phyloP scores from a whole-genome alignment of 768 basidiomycete species.

The Boletellus emodensis region DNA sequence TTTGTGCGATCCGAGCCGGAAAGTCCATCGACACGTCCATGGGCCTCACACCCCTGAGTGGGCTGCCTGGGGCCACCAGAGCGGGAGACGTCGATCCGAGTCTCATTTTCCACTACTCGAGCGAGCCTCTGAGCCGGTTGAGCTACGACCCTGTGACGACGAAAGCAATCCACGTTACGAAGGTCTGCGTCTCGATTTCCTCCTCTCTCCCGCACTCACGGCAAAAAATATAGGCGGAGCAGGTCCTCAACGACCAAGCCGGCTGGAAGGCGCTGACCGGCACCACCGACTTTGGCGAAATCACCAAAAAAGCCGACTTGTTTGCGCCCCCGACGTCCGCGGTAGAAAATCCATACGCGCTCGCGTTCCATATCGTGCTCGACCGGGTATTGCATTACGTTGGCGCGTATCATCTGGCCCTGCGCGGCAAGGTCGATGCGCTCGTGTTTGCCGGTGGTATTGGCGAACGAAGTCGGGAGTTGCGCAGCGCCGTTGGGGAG shows the following conservation, averaged over 20 bases:
- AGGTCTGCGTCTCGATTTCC: slow-evolving; percentile 25
- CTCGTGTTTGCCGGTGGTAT: slow-evolving; percentile 87
- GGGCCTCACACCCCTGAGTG: slow-evolving; percentile 88
- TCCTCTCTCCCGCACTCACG: background rate
- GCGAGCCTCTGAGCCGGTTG: slow-evolving; percentile 45
- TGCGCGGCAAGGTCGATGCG: slow-evolving; percentile 66
- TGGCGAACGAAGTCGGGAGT: slow-evolving; percentile 65
- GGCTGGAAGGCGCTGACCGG: slow-evolving; percentile 80
- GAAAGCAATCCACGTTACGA: slow-evolving; percentile 51
- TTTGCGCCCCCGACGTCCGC: slow-evolving; percentile 12
- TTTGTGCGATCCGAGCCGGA: slow-evolving; percentile 70
- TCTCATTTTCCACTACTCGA: slow-evolving; percentile 78
- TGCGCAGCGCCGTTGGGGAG: slow-evolving; percentile 56
- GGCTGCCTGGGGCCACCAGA: slow-evolving; percentile 85
- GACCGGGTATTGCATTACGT: slow-evolving; percentile 73
- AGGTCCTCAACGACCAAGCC: slow-evolving; percentile 68
- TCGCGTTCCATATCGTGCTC: slow-evolving; percentile 77
- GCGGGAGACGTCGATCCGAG: slow-evolving; percentile 81
- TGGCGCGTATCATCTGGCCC: slow-evolving; percentile 72
- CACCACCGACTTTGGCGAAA: slow-evolving; percentile 76
- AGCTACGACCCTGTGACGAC: slow-evolving; percentile 48
- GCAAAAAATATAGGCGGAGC: slow-evolving; percentile 48
- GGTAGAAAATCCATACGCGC: slow-evolving; percentile 36
- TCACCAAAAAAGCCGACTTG: slow-evolving; percentile 44
- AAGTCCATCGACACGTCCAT: slow-evolving; percentile 82